These are phyloP conservation scores for Fusarium graminum DNA, from an alignment of 2,329 filamentous ascomycete species.

Conservation along the genomic window DNA sequence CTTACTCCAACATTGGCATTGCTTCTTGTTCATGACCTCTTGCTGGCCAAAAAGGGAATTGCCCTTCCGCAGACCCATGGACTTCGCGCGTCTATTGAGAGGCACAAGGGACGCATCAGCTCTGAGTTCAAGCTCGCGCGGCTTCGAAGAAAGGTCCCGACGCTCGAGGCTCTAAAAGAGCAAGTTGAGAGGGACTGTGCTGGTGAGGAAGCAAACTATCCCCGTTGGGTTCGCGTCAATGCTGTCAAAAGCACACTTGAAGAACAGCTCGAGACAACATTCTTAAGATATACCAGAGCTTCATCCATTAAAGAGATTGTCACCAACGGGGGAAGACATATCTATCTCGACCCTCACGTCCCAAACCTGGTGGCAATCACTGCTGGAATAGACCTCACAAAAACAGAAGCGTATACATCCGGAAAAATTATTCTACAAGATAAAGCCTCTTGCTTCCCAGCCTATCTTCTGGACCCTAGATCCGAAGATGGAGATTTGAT, in stretches of 20 bases:
- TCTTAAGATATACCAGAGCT: constrained; percentile 72
- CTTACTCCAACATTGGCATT: constrained; percentile 84
- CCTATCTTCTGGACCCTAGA: constrained; percentile 81
- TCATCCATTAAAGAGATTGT: constrained; percentile 69
- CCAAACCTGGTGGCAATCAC: constrained; percentile 86
- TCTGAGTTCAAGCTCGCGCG: constrained; percentile 87
- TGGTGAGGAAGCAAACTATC: constrained; percentile 70
- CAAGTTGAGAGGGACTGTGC: constrained; percentile 66
- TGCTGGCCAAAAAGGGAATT: constrained; percentile 85
- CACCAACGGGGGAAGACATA: constrained; percentile 58
- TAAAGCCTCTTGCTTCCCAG: constrained; percentile 97
- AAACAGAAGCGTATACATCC: constrained; percentile 77
- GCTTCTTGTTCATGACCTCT: constrained; percentile 86
- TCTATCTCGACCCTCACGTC: constrained; percentile 84
- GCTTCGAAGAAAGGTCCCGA: constrained; percentile 76
- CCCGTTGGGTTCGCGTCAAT: constrained; percentile 94
- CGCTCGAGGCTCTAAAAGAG: constrained; percentile 74
- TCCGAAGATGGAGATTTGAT: constrained; percentile 80
- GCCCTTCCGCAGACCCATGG: constrained; percentile 84
- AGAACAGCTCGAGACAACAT: constrained; percentile 80
- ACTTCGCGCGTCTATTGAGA: constrained; percentile 78
- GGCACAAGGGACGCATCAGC: constrained; percentile 83
- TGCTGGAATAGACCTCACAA: constrained; percentile 77
- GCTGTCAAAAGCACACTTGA: constrained; percentile 78
- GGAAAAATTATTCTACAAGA: constrained; percentile 93